Percentiles rank a stretch among this genome's conserved stretches.
phyloP scores from a whole-genome alignment of 148 eudicot species.

The Talinum fruticosum region DNA sequence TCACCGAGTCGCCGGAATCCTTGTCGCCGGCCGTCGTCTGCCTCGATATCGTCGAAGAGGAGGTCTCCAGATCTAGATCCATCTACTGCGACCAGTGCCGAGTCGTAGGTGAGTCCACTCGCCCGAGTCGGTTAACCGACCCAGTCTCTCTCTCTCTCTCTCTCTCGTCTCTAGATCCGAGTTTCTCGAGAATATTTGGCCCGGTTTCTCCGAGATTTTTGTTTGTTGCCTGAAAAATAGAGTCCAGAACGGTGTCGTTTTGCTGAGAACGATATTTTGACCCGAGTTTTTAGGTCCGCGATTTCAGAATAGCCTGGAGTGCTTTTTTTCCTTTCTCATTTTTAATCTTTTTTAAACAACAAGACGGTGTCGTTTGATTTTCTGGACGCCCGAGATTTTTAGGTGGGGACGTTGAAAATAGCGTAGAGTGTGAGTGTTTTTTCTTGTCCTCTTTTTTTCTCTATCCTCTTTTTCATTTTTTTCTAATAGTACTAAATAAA shows the following conservation, averaged over 20 bases:
- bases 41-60: slow-evolving; percentile 85
- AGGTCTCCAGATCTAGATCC: slow-evolving; percentile 75
- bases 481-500: background rate
- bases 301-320: too few relatives aligned
- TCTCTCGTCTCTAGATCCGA: background rate
- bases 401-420: background rate
- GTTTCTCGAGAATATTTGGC: background rate
- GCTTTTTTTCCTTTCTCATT: too few relatives aligned
- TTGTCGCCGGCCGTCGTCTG: slow-evolving; percentile 42
- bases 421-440: too few relatives aligned
- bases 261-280: too few relatives aligned
- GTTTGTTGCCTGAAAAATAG: background rate
- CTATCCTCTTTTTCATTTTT: background rate
- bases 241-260: slow-evolving; percentile 26
- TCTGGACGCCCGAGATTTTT: slow-evolving; percentile 12
- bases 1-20: slow-evolving; percentile 21
- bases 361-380: background rate
- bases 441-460: background rate
- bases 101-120: slow-evolving; percentile 79
- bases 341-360: too few relatives aligned
- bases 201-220: background rate
- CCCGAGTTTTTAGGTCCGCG: too few relatives aligned
- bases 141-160: background rate
- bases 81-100: slow-evolving; percentile 90
- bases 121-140: slow-evolving; percentile 18